These are phyloP conservation scores for Theileria orientalis DNA, from an alignment of 169 alveolate genomes.

Conservation along the genomic window DNA sequence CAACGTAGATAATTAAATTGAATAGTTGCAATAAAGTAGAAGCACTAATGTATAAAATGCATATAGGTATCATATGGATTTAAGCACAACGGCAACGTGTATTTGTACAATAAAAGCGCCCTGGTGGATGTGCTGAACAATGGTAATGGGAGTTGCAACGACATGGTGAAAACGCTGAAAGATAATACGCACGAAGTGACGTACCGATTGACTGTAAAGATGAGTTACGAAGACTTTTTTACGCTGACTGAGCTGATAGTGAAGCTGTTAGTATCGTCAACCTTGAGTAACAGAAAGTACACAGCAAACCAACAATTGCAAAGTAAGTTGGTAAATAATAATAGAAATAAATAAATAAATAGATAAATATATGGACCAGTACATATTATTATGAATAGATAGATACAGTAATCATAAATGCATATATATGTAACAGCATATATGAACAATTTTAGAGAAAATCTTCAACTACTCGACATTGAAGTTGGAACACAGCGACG, in stretches of 20 bases:
- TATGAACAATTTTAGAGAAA: not conserved
- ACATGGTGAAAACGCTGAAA: not conserved
- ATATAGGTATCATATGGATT: not conserved
- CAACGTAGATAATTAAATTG: not conserved
- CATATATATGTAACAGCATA: not conserved
- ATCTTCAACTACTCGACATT: slow-evolving; percentile 1
- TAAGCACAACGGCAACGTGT: not conserved
- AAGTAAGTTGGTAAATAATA: no score
- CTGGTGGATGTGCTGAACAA: not conserved
- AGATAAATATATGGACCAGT: no score
- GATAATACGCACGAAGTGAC: not conserved
- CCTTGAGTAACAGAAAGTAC: not conserved
- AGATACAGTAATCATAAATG: no score
- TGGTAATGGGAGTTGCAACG: not conserved
- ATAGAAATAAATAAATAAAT: no score
- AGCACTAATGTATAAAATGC: not conserved
- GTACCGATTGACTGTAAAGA: not conserved
- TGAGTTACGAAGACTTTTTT: not conserved
- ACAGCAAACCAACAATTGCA: not conserved
- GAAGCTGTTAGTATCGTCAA: not conserved
- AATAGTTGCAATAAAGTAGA: not conserved
- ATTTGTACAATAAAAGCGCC: not conserved
- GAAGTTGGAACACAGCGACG: not conserved
- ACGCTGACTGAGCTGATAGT: slow-evolving; percentile 1
- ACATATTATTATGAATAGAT: no score